phyloP scores from a whole-genome alignment of 2,329 filamentous ascomycete genomes.

The Penicillium sp. region DNA sequence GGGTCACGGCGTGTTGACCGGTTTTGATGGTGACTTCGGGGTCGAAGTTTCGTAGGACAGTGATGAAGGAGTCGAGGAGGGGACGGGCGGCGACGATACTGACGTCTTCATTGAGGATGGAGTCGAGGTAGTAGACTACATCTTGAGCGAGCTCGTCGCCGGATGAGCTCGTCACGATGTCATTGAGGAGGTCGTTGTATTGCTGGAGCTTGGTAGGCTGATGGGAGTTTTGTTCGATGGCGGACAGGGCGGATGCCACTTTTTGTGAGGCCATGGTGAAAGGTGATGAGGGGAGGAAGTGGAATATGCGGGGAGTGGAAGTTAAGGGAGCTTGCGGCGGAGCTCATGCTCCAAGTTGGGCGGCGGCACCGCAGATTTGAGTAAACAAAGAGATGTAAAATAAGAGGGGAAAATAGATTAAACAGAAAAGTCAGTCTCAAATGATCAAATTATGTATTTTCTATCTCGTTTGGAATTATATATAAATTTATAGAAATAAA shows the following conservation, averaged over 20 bases:
- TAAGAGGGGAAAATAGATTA: too few relatives aligned
- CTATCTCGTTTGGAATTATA: too few relatives aligned
- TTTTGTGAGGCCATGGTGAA: slow-evolving; percentile 54
- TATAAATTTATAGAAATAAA: too few relatives aligned
- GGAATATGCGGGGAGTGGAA: not conserved
- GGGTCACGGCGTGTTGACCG: slow-evolving; percentile 71
- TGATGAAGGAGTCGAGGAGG: slow-evolving; percentile 72
- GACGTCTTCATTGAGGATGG: slow-evolving; percentile 70
- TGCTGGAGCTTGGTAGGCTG: slow-evolving; percentile 57
- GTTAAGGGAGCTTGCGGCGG: too few relatives aligned
- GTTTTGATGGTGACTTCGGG: slow-evolving; percentile 72
- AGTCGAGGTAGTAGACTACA: slow-evolving; percentile 69
- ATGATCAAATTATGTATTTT: too few relatives aligned
- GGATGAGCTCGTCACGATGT: slow-evolving; percentile 54
- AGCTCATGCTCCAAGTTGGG: too few relatives aligned
- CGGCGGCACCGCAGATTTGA: too few relatives aligned
- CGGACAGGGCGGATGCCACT: slow-evolving; percentile 53
- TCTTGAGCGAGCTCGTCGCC: slow-evolving; percentile 59
- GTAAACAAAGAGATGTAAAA: too few relatives aligned
- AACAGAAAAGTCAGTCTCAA: too few relatives aligned
- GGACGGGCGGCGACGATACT: slow-evolving; percentile 77
- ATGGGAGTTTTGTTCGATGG: slow-evolving; percentile 54
- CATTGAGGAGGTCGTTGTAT: slow-evolving; percentile 62
- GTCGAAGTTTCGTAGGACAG: slow-evolving; percentile 57
- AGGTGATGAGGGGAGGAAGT: not conserved